phyloP scores from a whole-genome alignment of 2,329 filamentous ascomycete genomes.

The Ramularia endophylla region DNA sequence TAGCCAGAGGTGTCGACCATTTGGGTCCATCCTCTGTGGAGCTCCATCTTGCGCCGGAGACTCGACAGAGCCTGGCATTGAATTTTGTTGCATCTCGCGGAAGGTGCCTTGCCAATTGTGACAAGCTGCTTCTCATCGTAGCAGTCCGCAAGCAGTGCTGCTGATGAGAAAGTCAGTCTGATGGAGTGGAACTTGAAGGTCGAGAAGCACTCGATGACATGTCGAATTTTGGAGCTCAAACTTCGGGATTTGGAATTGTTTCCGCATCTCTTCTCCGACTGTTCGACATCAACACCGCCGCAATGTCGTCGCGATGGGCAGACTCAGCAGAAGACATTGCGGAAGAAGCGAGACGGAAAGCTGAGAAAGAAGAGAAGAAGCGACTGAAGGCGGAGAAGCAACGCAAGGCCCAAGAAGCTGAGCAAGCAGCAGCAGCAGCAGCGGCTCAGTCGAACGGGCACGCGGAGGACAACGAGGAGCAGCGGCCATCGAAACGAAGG shows the following conservation, averaged over 20 bases:
- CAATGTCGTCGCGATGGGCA: constrained; percentile 70
- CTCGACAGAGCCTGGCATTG: constrained; percentile 10
- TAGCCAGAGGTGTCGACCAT: constrained; percentile 91
- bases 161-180: not conserved
- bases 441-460: constrained; percentile 21
- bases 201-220: constrained; percentile 4
- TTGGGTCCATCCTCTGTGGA: constrained; percentile 37
- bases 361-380: constrained; percentile 85
- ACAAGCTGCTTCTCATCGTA: constrained; percentile 25
- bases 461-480: constrained; percentile 19
- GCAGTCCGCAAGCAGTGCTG: not conserved
- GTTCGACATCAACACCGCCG: constrained; percentile 5
- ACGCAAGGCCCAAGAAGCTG: constrained; percentile 52
- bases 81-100: constrained; percentile 16
- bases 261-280: not conserved
- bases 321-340: constrained; percentile 75
- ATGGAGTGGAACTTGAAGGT: not conserved
- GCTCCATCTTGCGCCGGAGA: constrained; percentile 36
- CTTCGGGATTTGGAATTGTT: not conserved
- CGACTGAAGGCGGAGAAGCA: constrained; percentile 77
- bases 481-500: constrained; percentile 51
- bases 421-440: constrained; percentile 30
- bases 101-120: constrained; percentile 19
- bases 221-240: constrained; percentile 4
- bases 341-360: constrained; percentile 64